Evolutionary conservation across 108 stramenopile genomes (phyloP).

Genomic region (Asterionellopsis glacialis): DNA sequence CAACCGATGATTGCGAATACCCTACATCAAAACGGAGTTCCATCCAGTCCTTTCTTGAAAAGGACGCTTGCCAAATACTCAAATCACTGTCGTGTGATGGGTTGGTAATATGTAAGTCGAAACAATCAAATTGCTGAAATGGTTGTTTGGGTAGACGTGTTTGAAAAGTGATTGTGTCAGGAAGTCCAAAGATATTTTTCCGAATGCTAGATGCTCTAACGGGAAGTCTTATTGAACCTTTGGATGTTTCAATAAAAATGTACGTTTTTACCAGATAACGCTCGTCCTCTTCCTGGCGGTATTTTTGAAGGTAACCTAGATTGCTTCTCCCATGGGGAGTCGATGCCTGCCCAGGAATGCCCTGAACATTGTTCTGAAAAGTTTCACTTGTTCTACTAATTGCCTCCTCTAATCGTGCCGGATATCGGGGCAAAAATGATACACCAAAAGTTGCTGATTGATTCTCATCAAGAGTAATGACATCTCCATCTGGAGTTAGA

Average conservation of each 20-base stretch:
- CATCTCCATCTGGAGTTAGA: too few relatives aligned
- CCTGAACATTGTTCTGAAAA: too few relatives aligned
- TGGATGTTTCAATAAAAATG: conserved; percentile 27
- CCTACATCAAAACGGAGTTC: conserved; percentile 18
- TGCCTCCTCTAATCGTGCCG: too few relatives aligned
- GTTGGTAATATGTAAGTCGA: conserved; percentile 53
- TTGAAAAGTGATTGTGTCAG: not conserved
- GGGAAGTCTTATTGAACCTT: conserved; percentile 32
- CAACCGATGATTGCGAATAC: conserved; percentile 11
- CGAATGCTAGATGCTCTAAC: conserved; percentile 18
- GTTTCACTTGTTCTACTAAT: too few relatives aligned
- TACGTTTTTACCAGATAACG: conserved; percentile 25
- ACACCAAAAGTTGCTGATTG: too few relatives aligned
- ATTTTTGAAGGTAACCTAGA: not conserved
- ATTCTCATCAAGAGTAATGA: too few relatives aligned
- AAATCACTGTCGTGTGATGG: conserved; percentile 27
- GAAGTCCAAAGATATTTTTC: not conserved
- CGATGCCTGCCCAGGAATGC: too few relatives aligned
- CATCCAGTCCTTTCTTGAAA: conserved; percentile 44
- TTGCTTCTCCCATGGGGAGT: too few relatives aligned
- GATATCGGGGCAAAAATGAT: too few relatives aligned
- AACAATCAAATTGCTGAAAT: conserved; percentile 20
- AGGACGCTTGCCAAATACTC: conserved; percentile 44
- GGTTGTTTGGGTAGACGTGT: not conserved
- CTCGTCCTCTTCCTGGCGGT: conserved; percentile 9